A percentile compares a stretch with the other conserved stretches of the same genome.
These are phyloP conservation scores for Lentinus tigrinus DNA, from an alignment of 768 basidiomycete species.

Conservation along the genomic window DNA sequence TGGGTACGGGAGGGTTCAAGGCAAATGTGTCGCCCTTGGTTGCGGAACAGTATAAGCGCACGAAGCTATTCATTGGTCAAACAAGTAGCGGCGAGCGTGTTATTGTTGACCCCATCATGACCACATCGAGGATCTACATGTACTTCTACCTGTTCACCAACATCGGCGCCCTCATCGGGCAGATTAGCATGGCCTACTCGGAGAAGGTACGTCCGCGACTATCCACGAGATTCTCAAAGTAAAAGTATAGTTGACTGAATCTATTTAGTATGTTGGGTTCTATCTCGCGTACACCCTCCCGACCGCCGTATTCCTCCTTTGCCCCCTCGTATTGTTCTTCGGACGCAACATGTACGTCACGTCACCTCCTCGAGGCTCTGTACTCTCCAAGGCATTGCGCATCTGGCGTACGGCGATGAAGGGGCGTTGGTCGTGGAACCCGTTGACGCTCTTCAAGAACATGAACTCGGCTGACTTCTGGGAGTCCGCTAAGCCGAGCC, in stretches of 20 bases:
- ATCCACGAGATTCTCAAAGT: too few species aligned
- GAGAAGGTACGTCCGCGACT: constrained; percentile 30
- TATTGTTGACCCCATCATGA: constrained; percentile 70
- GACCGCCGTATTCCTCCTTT: constrained; percentile 36
- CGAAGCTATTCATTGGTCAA: constrained; percentile 49
- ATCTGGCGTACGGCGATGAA: constrained; percentile 29
- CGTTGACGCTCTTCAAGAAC: constrained; percentile 45
- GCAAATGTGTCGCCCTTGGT: constrained; percentile 75
- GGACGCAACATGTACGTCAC: constrained; percentile 36
- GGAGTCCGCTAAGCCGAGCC: constrained; percentile 71
- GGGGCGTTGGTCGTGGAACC: constrained; percentile 34
- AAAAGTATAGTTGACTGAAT: too few species aligned
- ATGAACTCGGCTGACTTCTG: constrained; percentile 65
- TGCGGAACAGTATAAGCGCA: constrained; percentile 70
- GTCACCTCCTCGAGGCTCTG: constrained; percentile 42
- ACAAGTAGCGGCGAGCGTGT: constrained; percentile 65
- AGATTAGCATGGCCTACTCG: constrained; percentile 64
- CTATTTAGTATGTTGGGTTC: constrained; percentile 35
- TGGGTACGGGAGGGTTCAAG: constrained; percentile 72
- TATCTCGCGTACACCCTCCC: constrained; percentile 40
- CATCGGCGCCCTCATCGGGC: constrained; percentile 66
- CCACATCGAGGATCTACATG: constrained; percentile 74
- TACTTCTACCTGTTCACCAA: constrained; percentile 77
- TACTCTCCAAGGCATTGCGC: constrained; percentile 33
- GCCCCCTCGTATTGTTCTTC: constrained; percentile 38